Evolutionary conservation across 176 grass and related monocot species (phyloP).

Genomic region (Oryza meridionalis): DNA sequence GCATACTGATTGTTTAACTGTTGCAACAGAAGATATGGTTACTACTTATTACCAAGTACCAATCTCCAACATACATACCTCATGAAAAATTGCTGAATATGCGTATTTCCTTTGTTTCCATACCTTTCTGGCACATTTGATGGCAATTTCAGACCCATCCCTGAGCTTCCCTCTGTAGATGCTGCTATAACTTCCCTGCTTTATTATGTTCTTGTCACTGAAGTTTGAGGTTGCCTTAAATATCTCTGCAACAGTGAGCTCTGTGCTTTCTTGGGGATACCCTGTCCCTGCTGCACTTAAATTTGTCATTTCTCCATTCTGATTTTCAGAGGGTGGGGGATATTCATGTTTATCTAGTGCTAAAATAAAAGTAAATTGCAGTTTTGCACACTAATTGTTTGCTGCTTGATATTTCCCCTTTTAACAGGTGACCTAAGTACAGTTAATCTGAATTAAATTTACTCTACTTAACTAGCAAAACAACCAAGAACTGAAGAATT

Average conservation of each 20-base stretch:
- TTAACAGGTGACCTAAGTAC: background rate
- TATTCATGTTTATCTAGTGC: background rate
- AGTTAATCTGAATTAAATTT: background rate
- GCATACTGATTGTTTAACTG: constrained; percentile 22
- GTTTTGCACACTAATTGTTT: background rate
- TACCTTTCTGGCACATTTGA: constrained; percentile 48
- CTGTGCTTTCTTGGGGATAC: constrained; percentile 22
- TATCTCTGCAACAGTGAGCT: constrained; percentile 26
- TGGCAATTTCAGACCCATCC: constrained; percentile 34
- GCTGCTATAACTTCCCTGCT: constrained; percentile 23
- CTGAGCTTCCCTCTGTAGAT: constrained; percentile 48
- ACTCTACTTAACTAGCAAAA: background rate
- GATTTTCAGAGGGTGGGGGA: background rate
- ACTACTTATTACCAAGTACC: no score
- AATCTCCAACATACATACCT: background rate
- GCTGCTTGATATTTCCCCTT: background rate
- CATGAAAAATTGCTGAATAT: constrained; percentile 5
- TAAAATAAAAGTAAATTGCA: background rate
- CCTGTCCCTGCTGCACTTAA: constrained; percentile 32
- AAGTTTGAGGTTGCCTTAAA: constrained; percentile 49
- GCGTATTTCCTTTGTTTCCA: background rate
- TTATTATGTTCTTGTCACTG: constrained; percentile 45
- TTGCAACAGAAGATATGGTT: background rate
- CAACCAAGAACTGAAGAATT: background rate
- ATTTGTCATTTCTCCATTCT: background rate